These are phyloP conservation scores for Eutrema yunnanense DNA, from an alignment of 345 rosid genomes.

Conservation along the genomic window DNA sequence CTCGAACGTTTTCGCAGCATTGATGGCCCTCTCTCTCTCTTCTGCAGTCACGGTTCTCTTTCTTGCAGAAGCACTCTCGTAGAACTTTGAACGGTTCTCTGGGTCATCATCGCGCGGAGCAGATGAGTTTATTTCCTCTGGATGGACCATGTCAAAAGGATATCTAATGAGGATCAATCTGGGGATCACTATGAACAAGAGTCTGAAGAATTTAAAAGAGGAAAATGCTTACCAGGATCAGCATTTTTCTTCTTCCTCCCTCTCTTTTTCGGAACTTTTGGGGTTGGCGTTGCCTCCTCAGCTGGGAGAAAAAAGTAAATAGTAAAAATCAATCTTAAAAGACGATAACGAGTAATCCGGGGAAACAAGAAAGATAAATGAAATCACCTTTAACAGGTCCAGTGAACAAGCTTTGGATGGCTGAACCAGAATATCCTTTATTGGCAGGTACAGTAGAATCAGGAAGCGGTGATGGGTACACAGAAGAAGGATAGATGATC, in stretches of 20 bases:
- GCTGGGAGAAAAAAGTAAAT: constrained; percentile 19
- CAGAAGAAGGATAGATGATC: constrained; percentile 26
- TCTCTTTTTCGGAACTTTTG: constrained; percentile 40
- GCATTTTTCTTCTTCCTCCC: constrained; percentile 64
- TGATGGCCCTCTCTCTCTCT: constrained; percentile 67
- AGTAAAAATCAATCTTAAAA: constrained; percentile 2
- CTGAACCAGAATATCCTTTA: constrained; percentile 42
- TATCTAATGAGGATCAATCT: neutral
- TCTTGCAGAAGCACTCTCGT: constrained; percentile 76
- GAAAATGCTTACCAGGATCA: constrained; percentile 56
- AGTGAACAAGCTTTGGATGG: constrained; percentile 48
- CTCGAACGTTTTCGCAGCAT: constrained; percentile 72
- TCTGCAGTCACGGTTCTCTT: constrained; percentile 77
- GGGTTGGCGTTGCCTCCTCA: constrained; percentile 33
- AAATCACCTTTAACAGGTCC: constrained; percentile 29
- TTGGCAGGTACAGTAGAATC: constrained; percentile 21
- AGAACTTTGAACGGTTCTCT: constrained; percentile 52
- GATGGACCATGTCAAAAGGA: neutral
- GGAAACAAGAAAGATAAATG: neutral
- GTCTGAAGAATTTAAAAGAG: neutral
- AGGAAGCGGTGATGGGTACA: constrained; percentile 18
- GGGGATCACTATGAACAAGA: neutral
- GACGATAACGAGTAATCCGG: neutral
- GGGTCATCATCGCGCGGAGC: constrained; percentile 39
- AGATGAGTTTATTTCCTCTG: constrained; percentile 42